Evolutionary conservation across 495 filamentous ascomycete genomes (phyloP).

Genomic region (Hypoxylon crocopeplum): DNA sequence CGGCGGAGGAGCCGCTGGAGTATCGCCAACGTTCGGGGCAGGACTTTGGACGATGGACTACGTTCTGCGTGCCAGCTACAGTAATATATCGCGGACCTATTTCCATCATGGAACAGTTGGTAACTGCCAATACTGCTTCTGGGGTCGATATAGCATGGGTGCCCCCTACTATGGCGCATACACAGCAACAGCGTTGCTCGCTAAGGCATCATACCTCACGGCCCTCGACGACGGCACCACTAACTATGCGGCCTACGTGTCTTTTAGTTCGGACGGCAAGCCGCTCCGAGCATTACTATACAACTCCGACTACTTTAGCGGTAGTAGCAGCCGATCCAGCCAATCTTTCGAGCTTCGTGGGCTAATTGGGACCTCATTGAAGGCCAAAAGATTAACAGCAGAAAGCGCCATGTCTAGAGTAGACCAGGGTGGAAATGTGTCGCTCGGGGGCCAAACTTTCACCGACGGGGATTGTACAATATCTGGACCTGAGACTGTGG

Average conservation of each 20-base stretch:
- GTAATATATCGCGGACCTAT: constrained; percentile 59
- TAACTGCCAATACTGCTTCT: constrained; percentile 68
- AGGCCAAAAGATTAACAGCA: constrained; percentile 62
- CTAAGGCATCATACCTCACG: constrained; percentile 57
- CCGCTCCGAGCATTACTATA: constrained; percentile 58
- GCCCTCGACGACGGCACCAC: constrained; percentile 57
- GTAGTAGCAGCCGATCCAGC: constrained; percentile 51
- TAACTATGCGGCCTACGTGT: constrained; percentile 60
- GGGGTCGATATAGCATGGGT: constrained; percentile 62
- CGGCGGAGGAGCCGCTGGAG: constrained; percentile 56
- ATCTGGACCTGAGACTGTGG: constrained; percentile 51
- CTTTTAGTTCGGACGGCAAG: constrained; percentile 50
- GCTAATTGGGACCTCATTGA: constrained; percentile 45
- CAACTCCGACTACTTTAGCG: constrained; percentile 64
- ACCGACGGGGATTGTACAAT: constrained; percentile 59
- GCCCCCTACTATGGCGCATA: constrained; percentile 66
- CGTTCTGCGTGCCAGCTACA: constrained; percentile 53
- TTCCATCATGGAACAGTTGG: constrained; percentile 70
- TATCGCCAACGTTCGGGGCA: constrained; percentile 65
- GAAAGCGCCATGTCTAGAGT: constrained; percentile 55
- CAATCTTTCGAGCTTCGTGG: constrained; percentile 57
- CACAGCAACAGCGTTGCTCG: constrained; percentile 59
- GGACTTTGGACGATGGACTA: constrained; percentile 69
- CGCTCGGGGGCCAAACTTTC: constrained; percentile 62
- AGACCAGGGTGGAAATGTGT: constrained; percentile 55